Base-by-base conservation (phyloP, 768 basidiomycete species). In the Collybiopsis luxurians region DNA sequence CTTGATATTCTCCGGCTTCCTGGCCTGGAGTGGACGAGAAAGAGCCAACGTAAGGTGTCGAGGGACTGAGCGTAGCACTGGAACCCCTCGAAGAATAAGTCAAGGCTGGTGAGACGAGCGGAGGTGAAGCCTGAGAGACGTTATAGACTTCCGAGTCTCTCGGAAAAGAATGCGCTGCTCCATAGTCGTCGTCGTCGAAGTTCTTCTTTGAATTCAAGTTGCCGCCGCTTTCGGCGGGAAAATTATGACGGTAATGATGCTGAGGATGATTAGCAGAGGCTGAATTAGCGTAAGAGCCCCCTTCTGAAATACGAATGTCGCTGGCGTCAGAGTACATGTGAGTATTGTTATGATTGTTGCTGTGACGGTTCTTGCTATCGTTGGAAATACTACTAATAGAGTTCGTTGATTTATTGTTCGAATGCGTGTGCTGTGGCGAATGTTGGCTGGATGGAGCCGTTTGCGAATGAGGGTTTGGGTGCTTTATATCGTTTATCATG, bases 21-120 rank as follows among this genome's bases (percentile, higher is more conserved):
- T 51, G 50, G 17, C 24, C 23, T 15, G 34, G 15, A 40, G 46
- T 15, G 5, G 66, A 52, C 10, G 61, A 48, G 64, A 88, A 87
- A 7, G 82, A 80, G 26, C 81, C 80, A 69, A 87, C 84, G 71
- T 87, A 89, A 11, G 86, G 86, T 11, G 86, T 89, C 11, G 85
- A 80, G 17, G 87, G 87, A 64, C 87, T 88, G 54, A 87, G 74
- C 27, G 84, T 86, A 38, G 84, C 82, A 15, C 85, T 81, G 26
- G 86, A 84, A 40, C 76, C 63, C 43, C 75, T 73, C 21, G 79
- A 83, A n/a, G 84, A 83, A 63, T 84, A 89, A 15, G 84, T 88
- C 57, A 89, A 75, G 7, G 86, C 80, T 10, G 87, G 87, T 3
- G 87, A 88, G 24, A 86, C 77, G 53, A 85, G 72, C 39, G 79